These are phyloP conservation scores for Massarina eburnea DNA, from an alignment of 2,329 filamentous ascomycete species.

Conservation along the genomic window DNA sequence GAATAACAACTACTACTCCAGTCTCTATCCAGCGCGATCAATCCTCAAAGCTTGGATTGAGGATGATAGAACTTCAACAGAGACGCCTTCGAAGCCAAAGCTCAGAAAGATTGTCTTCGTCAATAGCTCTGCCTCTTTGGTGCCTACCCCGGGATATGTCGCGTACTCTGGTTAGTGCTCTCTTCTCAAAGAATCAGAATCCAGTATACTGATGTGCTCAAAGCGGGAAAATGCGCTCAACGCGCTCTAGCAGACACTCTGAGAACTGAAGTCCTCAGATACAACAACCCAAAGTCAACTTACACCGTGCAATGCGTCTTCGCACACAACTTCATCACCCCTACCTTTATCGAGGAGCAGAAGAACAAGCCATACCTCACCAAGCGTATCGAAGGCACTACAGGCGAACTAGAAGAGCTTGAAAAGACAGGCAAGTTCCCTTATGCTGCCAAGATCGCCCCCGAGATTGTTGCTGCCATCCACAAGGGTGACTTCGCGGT, in stretches of 20 bases:
- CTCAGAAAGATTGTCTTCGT: conserved; percentile 26
- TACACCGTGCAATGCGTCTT: conserved; percentile 30
- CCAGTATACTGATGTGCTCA: neutral
- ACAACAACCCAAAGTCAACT: conserved; percentile 14
- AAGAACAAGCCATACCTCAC: conserved; percentile 27
- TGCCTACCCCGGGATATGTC: conserved; percentile 24
- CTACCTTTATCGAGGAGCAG: conserved; percentile 27
- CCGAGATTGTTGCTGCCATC: conserved; percentile 19
- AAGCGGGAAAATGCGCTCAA: conserved; percentile 10
- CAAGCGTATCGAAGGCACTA: conserved; percentile 27
- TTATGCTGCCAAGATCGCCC: conserved; percentile 21
- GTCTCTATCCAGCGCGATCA: conserved; percentile 17
- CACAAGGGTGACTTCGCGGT: conserved; percentile 27
- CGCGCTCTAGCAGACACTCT: conserved; percentile 29
- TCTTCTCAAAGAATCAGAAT: neutral
- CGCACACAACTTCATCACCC: conserved; percentile 25
- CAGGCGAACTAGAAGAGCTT: conserved; percentile 13
- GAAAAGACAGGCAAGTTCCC: conserved; percentile 15
- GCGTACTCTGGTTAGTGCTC: conserved; percentile 16
- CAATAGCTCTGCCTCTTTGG: conserved; percentile 24
- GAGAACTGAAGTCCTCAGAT: conserved; percentile 24
- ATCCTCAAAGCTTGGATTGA: conserved; percentile 22
- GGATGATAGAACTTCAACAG: conserved; percentile 14
- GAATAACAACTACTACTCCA: conserved; percentile 28
- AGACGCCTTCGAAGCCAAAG: neutral